Percentiles rank a stretch among this genome's conserved stretches.
Conservation (phyloP, 768 basidiomycete genomes). For the Tulasnella sp. region DNA sequence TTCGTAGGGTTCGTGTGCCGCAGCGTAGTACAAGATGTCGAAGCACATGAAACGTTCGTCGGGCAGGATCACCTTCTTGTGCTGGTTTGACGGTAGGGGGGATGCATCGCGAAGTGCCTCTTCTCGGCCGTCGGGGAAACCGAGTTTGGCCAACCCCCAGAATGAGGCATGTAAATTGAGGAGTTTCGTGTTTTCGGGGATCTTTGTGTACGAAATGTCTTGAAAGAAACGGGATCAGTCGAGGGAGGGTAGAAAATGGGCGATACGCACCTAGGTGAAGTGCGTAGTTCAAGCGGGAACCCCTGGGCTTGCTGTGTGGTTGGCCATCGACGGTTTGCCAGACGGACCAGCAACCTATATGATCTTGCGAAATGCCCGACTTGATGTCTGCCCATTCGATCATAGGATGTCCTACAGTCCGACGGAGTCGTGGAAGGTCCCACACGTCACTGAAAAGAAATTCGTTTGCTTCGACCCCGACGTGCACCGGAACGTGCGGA, state of each 20-base stretch:
- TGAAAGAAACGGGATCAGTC: neutral
- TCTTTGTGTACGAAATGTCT: conserved; percentile 9
- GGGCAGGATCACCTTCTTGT: neutral
- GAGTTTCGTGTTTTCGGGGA: neutral
- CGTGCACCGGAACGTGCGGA: neutral
- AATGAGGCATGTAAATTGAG: neutral
- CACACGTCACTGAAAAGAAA: conserved; percentile 10
- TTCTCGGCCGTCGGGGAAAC: conserved; percentile 4
- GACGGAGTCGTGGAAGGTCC: neutral
- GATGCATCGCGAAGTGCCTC: conserved; percentile 1
- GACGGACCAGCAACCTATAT: neutral
- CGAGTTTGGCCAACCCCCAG: conserved; percentile 1
- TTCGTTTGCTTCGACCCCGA: neutral
- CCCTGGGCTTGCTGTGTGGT: neutral
- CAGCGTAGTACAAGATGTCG: conserved; percentile 10
- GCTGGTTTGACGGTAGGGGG: neutral
- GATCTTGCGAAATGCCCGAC: neutral
- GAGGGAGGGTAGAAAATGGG: neutral
- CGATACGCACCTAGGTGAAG: neutral
- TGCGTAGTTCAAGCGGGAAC: neutral
- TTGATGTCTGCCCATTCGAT: conserved; percentile 16
- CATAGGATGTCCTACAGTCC: neutral
- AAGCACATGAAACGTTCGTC: conserved; percentile 14
- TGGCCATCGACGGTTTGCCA: neutral
- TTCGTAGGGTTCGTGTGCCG: neutral